phyloP scores from a whole-genome alignment of 1,139 yeast species.

The Geotrichum australiense region DNA sequence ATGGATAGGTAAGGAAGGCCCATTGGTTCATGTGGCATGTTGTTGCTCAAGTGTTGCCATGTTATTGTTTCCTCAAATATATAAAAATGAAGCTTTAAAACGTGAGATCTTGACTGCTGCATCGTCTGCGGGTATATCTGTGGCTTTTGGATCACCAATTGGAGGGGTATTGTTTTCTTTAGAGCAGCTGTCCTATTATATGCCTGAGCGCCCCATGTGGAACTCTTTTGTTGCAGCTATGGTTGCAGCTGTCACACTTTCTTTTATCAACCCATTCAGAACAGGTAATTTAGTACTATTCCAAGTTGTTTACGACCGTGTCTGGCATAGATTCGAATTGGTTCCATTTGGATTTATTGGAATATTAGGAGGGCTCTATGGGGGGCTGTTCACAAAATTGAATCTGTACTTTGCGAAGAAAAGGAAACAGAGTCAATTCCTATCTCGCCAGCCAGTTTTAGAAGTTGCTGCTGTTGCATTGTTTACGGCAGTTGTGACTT shows the following conservation, averaged over 20 bases:
- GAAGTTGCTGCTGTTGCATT: conserved; percentile 48
- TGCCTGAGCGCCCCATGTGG: conserved; percentile 68
- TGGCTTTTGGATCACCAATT: conserved; percentile 90
- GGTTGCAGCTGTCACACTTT: conserved; percentile 59
- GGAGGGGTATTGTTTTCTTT: conserved; percentile 88
- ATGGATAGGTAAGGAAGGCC: conserved; percentile 93
- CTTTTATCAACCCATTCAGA: conserved; percentile 53
- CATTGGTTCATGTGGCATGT: conserved; percentile 79
- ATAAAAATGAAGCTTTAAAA: conserved; percentile 36
- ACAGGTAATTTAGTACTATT: conserved; percentile 54
- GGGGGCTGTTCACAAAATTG: conserved; percentile 46
- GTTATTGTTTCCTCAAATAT: conserved; percentile 31
- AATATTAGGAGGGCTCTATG: conserved; percentile 59
- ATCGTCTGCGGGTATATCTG: conserved; percentile 87
- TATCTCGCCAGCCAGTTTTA: conserved; percentile 29
- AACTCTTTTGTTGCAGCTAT: conserved; percentile 73
- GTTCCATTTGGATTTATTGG: conserved; percentile 66
- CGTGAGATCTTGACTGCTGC: conserved; percentile 75
- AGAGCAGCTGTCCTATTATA: conserved; percentile 62
- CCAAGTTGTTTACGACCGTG: conserved; percentile 58
- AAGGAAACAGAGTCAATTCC: conserved; percentile 26
- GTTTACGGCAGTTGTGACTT: conserved; percentile 49
- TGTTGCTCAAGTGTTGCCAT: conserved; percentile 48
- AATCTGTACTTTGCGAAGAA: conserved; percentile 42
- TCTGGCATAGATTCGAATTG: conserved; percentile 66